Percentiles rank a stretch among this genome's conserved stretches.
Evolutionary conservation across 768 basidiomycete genomes (phyloP).

Genomic region (Hericium coralloides): DNA sequence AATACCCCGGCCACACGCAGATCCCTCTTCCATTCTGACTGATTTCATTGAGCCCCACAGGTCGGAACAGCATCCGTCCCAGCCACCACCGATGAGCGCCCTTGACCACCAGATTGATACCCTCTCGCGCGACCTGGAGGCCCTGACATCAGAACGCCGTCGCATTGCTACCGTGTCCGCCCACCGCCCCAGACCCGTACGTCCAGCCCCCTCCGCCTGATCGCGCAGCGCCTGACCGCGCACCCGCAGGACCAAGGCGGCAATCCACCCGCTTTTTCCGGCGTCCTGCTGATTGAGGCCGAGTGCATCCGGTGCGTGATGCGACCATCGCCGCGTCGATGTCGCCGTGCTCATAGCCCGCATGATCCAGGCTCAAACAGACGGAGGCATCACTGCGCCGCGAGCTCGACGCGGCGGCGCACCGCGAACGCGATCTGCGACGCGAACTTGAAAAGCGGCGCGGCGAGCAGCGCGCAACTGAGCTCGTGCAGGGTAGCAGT

Average conservation of each 20-base stretch:
- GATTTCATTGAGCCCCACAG: background rate
- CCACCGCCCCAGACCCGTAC: background rate
- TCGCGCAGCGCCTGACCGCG: no score
- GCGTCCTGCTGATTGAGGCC: conserved; percentile 10
- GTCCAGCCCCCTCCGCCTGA: background rate
- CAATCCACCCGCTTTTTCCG: background rate
- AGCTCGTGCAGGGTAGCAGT: background rate
- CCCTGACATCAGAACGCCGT: background rate
- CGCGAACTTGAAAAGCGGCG: background rate
- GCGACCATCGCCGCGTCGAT: no score
- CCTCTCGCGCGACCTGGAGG: background rate
- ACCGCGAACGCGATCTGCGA: background rate
- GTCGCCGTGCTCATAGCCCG: background rate
- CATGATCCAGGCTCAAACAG: conserved; percentile 8
- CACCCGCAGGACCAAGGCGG: background rate
- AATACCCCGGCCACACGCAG: background rate
- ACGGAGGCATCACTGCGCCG: conserved; percentile 7
- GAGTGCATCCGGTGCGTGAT: conserved; percentile 13
- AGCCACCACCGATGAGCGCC: background rate
- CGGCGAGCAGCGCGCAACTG: background rate
- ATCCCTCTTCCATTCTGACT: background rate
- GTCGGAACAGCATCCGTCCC: background rate
- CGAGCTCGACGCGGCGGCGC: background rate
- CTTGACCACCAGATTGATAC: background rate
- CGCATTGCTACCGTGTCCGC: background rate